Conservation (phyloP, 2,329 filamentous ascomycete genomes). For the Sporothrix variecibatus region DNA sequence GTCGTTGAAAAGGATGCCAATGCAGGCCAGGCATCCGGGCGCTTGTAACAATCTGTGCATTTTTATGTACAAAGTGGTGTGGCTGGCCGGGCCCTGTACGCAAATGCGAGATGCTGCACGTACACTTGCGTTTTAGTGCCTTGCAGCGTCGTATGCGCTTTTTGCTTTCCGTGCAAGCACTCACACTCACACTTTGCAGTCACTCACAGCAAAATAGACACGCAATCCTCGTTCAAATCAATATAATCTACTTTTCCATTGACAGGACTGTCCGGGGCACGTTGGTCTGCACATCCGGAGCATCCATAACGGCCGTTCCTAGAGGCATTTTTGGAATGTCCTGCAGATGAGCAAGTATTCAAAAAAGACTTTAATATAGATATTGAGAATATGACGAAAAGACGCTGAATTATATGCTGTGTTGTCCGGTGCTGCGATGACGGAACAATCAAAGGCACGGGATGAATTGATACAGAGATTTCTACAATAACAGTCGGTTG, state of each 20-base stretch:
- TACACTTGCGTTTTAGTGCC: conserved; percentile 1
- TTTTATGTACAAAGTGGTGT: background rate
- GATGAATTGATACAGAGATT: background rate
- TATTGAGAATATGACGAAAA: background rate
- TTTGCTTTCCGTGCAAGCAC: background rate
- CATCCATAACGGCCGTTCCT: background rate
- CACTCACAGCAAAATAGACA: background rate
- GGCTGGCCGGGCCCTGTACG: background rate
- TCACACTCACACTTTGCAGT: background rate
- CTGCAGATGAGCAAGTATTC: background rate
- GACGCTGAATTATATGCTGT: background rate
- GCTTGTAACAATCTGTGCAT: background rate
- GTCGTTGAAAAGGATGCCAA: background rate
- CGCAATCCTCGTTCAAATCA: background rate
- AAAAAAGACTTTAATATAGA: background rate
- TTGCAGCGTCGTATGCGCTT: conserved; percentile 14
- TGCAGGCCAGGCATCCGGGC: background rate
- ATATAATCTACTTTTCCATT: background rate
- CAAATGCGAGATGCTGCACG: conserved; percentile 22
- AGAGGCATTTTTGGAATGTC: background rate
- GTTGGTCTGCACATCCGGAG: background rate
- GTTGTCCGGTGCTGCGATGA: background rate
- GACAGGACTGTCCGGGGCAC: background rate
- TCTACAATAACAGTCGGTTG: background rate
- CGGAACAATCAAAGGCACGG: conserved; percentile 4